A percentile compares a stretch with the other conserved stretches of the same genome.
These are phyloP conservation scores for Rhizophora mangle DNA, from an alignment of 345 rosid genomes.

Conservation along the genomic window DNA sequence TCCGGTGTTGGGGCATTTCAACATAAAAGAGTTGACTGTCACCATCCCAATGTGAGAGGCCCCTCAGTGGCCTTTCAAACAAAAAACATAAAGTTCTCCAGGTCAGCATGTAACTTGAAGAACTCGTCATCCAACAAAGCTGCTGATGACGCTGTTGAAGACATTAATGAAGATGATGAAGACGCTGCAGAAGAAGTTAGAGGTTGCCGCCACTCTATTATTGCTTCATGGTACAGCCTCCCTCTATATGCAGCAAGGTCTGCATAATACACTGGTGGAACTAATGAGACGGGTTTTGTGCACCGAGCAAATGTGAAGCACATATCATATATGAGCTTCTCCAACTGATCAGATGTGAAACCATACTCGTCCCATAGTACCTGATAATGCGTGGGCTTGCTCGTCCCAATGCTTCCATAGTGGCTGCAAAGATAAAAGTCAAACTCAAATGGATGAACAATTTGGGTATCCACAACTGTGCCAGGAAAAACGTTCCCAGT, in stretches of 20 bases:
- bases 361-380: slow-evolving; percentile 70
- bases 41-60: slow-evolving; percentile 3
- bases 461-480: slow-evolving; percentile 65
- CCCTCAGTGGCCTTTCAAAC: slow-evolving; percentile 33
- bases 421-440: slow-evolving; percentile 81
- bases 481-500: slow-evolving; percentile 68
- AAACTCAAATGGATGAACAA: slow-evolving; percentile 72
- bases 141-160: slow-evolving; percentile 37
- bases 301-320: slow-evolving; percentile 88
- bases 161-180: slow-evolving; percentile 37
- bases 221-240: slow-evolving; percentile 61
- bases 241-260: slow-evolving; percentile 84
- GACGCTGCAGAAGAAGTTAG: slow-evolving; percentile 46
- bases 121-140: slow-evolving; percentile 40
- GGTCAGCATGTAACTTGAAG: slow-evolving; percentile 52
- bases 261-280: slow-evolving; percentile 83
- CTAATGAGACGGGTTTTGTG: slow-evolving; percentile 77
- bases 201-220: slow-evolving; percentile 35
- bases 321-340: slow-evolving; percentile 67
- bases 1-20: slow-evolving; percentile 34
- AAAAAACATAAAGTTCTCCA: slow-evolving; percentile 72
- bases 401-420: slow-evolving; percentile 72
- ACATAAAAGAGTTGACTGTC: slow-evolving; percentile 2
- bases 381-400: slow-evolving; percentile 84
- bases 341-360: slow-evolving; percentile 60